Conservation (phyloP, 1,139 yeast genomes). For the Schizosaccharomyces versatilis region DNA sequence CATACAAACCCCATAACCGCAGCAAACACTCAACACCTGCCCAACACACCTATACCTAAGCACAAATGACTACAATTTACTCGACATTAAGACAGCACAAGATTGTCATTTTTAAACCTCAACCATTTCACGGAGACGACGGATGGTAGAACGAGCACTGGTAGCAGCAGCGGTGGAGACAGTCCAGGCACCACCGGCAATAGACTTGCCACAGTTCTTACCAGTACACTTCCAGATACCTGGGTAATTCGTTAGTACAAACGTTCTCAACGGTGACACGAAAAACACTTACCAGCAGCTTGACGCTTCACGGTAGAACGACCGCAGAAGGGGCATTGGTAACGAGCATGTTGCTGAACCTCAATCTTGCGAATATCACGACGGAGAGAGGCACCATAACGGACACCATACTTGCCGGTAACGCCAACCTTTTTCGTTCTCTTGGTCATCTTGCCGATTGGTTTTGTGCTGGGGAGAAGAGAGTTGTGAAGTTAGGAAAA, state of each 20-base stretch:
- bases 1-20: too few relatives aligned
- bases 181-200: constrained; percentile 99
- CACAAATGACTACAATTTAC: too few relatives aligned
- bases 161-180: constrained; percentile 80
- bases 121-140: constrained; percentile 99
- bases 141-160: constrained; percentile 98
- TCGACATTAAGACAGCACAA: too few relatives aligned
- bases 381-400: constrained; percentile 80
- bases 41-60: too few relatives aligned
- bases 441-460: constrained; percentile 36
- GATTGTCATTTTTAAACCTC: constrained; percentile 51
- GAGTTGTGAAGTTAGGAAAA: too few relatives aligned
- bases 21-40: too few relatives aligned
- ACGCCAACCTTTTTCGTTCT: constrained; percentile 99
- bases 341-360: constrained; percentile 82
- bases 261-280: neutral
- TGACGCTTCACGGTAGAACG: constrained; percentile 95
- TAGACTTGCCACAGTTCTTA: constrained; percentile 77
- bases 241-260: neutral
- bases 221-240: constrained; percentile 67
- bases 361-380: constrained; percentile 99
- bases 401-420: constrained; percentile 85
- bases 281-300: constrained; percentile 43
- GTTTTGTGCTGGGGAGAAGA: too few relatives aligned
- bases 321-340: constrained; percentile 99